Percentiles rank a stretch among this genome's conserved stretches.
Evolutionary conservation across 345 rosid genomes (phyloP).

Genomic region (Passiflora organensis): DNA sequence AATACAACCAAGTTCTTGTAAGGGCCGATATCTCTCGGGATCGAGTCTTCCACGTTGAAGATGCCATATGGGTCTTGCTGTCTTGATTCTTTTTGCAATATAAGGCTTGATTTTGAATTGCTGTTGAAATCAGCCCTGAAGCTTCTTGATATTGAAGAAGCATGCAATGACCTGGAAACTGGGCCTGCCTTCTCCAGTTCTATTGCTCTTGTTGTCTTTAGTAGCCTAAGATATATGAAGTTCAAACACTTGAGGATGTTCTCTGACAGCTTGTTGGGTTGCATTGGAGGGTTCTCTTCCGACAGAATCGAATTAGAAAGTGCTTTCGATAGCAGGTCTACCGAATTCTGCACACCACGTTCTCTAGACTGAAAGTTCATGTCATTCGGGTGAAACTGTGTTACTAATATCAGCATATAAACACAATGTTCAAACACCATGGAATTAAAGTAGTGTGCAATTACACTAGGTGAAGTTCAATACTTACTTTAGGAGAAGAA

Average conservation of each 20-base stretch:
- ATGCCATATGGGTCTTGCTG: conserved; percentile 88
- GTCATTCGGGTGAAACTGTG: no score
- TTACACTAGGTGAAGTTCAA: no score
- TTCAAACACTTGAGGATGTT: conserved; percentile 76
- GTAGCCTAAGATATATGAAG: conserved; percentile 67
- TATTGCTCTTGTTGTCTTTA: conserved; percentile 76
- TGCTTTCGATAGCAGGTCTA: conserved; percentile 52
- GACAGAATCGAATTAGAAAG: conserved; percentile 39
- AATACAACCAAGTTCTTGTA: conserved; percentile 84
- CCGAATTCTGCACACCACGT: conserved; percentile 35
- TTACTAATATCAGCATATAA: no score
- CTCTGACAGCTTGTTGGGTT: conserved; percentile 85
- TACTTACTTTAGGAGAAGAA: conserved; percentile 60
- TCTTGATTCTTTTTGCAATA: conserved; percentile 53
- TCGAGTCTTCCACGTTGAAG: conserved; percentile 64
- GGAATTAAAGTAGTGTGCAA: no score
- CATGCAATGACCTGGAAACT: conserved; percentile 50
- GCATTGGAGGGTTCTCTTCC: conserved; percentile 64
- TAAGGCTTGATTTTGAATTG: conserved; percentile 46
- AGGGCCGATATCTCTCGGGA: conserved; percentile 85
- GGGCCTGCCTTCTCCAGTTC: conserved; percentile 74
- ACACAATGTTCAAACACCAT: no score
- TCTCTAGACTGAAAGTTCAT: conserved; percentile 50
- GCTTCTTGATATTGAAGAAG: conserved; percentile 59
- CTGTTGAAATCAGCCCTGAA: conserved; percentile 53